Evolutionary conservation across 2,329 filamentous ascomycete species (phyloP), one percentile per base, ranked within the genome.

Genomic region (Fusarium verticillioides): DNA sequence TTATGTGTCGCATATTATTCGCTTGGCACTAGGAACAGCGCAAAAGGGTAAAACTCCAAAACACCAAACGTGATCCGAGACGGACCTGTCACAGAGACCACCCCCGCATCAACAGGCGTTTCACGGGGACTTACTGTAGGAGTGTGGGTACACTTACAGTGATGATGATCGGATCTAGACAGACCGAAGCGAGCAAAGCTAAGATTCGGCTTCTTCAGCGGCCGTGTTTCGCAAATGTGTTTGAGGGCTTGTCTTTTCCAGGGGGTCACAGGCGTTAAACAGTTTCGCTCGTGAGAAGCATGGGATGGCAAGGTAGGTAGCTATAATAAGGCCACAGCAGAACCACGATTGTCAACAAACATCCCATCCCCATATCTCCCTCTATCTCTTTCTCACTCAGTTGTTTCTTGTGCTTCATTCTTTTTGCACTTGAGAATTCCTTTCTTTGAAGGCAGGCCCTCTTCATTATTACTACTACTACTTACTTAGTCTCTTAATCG

Each of bases 381-480:
- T 34, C 57, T 43, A 57, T 69, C 60, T 47, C 64, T 54, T 60
- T 44, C 60, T 66, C 63, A 46, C 60, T 66, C 63, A 60, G 36
- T 59, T 65, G 57, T 62, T 61, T 60, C 59, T 66, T 50, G 69
- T 69, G 63, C 63, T 74, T 74, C 70, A 72, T 67, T 73, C 72
- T 70, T 73, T 69, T 62, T 32, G 71, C 60, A 74, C 71, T 47
- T 52, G 46, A 50, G 50, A 60, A 53, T 65, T 78, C 70, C 56
- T 63, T 73, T 71, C 69, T 65, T 66, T 66, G 86, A 89, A 89
- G 91, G 89, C 88, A 90, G 89, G 89, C 84, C 84, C 89, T 91
- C 89, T 87, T 85, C 63, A 53, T 67, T 60, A 67, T 40, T 50
- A 61, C 23, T 50, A 61, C 23, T 26, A 61, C 23, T 59, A 59